Evolutionary conservation across 257 asterid species (phyloP).

Genomic region (Jacaranda copaia): DNA sequence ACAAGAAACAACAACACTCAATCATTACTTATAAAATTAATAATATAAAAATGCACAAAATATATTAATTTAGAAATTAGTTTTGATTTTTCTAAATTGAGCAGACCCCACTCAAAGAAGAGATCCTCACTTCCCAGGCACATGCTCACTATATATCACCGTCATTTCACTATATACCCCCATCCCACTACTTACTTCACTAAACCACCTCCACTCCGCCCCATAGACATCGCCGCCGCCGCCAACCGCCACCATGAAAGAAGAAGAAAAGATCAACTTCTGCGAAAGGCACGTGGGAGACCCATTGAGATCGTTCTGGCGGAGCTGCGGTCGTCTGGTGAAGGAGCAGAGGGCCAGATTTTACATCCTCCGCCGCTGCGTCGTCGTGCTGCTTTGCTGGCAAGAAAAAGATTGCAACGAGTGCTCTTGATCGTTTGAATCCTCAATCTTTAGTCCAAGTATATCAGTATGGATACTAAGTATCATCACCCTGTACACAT

Average conservation of each 20-base stretch:
- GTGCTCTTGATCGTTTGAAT: slow-evolving; percentile 24
- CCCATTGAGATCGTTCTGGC: slow-evolving; percentile 34
- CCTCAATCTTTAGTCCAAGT: not conserved
- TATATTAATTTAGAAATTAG: too few species aligned
- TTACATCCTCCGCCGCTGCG: slow-evolving; percentile 59
- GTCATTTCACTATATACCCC: not conserved
- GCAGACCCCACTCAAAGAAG: not conserved
- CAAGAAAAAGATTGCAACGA: slow-evolving; percentile 42
- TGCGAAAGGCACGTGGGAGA: slow-evolving; percentile 11
- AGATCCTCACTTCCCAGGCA: not conserved
- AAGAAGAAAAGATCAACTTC: slow-evolving; percentile 8
- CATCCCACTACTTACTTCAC: not conserved
- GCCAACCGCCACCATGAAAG: not conserved
- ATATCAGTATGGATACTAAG: too few species aligned
- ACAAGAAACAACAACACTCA: too few species aligned
- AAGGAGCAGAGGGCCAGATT: slow-evolving; percentile 55
- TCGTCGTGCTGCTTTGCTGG: slow-evolving; percentile 58
- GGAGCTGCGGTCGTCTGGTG: slow-evolving; percentile 45
- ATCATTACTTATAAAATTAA: too few species aligned
- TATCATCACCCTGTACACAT: too few species aligned
- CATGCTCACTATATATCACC: too few species aligned
- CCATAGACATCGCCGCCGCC: not conserved
- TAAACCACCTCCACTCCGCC: not conserved
- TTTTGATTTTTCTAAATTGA: too few species aligned
- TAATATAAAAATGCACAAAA: too few species aligned